Base-by-base conservation (phyloP, 129 eudicot species). In the Flaveria robusta region DNA sequence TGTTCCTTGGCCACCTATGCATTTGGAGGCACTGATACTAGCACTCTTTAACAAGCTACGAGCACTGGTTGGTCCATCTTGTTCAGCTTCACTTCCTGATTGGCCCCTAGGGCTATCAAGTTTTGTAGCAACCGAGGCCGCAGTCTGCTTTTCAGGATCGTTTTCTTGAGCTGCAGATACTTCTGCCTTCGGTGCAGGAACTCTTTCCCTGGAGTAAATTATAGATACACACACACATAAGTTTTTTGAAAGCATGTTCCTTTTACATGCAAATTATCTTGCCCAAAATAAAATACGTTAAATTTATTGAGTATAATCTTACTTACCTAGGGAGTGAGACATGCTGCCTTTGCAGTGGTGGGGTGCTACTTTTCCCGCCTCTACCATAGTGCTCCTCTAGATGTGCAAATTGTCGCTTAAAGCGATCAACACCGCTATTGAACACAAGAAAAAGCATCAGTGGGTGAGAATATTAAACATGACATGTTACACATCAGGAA, bases 361-460 rank as follows among this genome's bases (percentile, higher is more conserved):
- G 88, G 58, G 79, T 80, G 58, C 84, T 66, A 76, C 86, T 75
- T 90, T 74, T 90, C 80, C 83, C 98, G 34, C 98, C 98, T 81
- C 82, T 90, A 74, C 96, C 84, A 68, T 79, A 75, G 66, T 87
- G 79, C 66, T 93, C 98, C 85, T 93, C 98, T 62, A 93, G 96
- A 84, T 93, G 98, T 34, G 98, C 98, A 79, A 93, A 93, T 79
- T 93, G 98, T 73, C 96, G 49, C 87, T 93, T 93, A 79, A 93
- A 93, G 63, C 98, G 96, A 83, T 93, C 98, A 65, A 90, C 96
- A 0, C 98, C 98, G 83, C 98, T 93, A 71, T 52, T 45, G 29
- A 51, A 66, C 12, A 43, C 66, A 31, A 62, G 4, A 67, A 43
- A 9, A 19, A 42, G 39, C 20, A 19, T 67, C 49, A 54, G 10